phyloP scores from a whole-genome alignment of 2,329 filamentous ascomycete species.

The Ophiobolus disseminans region DNA sequence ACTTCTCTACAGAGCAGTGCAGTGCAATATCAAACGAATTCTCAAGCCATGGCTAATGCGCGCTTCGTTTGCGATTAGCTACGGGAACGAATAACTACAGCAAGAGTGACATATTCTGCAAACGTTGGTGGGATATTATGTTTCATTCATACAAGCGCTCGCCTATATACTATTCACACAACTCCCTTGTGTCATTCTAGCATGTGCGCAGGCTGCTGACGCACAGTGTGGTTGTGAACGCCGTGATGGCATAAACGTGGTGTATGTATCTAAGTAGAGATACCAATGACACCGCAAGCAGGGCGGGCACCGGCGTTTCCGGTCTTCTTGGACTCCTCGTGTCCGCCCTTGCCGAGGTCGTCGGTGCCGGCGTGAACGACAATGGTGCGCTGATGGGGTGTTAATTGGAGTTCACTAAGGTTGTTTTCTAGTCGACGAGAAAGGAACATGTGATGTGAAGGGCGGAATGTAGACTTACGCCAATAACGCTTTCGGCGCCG shows the following conservation, averaged over 20 bases:
- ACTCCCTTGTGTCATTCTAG: too few relatives aligned
- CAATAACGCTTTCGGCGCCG: constrained; percentile 91
- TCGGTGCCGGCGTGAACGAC: constrained; percentile 96
- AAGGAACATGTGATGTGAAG: not conserved
- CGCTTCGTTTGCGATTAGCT: too few relatives aligned
- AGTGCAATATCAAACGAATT: too few relatives aligned
- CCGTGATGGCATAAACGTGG: too few relatives aligned
- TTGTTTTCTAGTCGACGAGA: too few relatives aligned
- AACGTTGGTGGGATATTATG: too few relatives aligned
- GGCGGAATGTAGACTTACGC: constrained; percentile 63
- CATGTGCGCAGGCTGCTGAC: constrained; percentile 12
- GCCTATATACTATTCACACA: too few relatives aligned
- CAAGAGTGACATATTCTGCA: too few relatives aligned
- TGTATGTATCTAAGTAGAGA: constrained; percentile 58
- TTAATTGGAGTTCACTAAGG: constrained; percentile 17
- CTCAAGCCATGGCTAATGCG: too few relatives aligned
- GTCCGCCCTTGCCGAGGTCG: constrained; percentile 89
- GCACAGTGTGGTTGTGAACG: constrained; percentile 2
- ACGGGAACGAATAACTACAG: too few relatives aligned
- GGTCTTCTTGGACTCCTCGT: constrained; percentile 97
- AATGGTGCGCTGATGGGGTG: constrained; percentile 75
- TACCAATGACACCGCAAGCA: constrained; percentile 96
- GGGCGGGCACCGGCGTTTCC: constrained; percentile 93
- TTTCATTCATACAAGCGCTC: too few relatives aligned
- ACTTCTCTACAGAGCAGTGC: too few relatives aligned